Evolutionary conservation across 306 rosid species (phyloP), one percentile per base, ranked within the genome.

Genomic region (Biancaea sappan): DNA sequence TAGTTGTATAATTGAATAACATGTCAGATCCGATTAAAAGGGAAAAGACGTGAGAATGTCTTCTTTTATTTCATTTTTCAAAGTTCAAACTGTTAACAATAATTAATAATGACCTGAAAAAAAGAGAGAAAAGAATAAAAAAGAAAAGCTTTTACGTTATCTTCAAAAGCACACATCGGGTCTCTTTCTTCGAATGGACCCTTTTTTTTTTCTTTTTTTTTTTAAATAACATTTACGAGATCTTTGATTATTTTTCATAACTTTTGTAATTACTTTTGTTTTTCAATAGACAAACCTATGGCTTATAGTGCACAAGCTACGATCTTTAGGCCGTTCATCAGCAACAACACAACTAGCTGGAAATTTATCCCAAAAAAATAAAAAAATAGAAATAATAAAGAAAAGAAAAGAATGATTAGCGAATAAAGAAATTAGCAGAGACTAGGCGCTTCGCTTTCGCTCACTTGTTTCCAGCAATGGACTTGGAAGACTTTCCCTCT

Each of bases 381-480:
- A 5, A 32, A 37, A 21, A 31, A 31, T 25, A 54, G 8, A 19
- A n/a, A 4, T 3, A 35, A 9, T 0, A 12, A 15, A 26, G 65
- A 21, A 65, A 19, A 64, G 66, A 28, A 53, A 8, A 50, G 60
- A 79, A 80, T 58, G 64, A 82, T 71, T 41, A 40, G 19, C n/a
- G 3, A 83, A 75, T 66, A 71, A 78, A 70, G 21, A 72, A 76
- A 69, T 26, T n/a, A 22, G 58, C 43, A 67, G 35, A 44, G 37
- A 73, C 24, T n/a, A 40, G 73, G 71, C 29, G 44, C 29, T 71
- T 76, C 25, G 19, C 71, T 63, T 68, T 76, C 74, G 6, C 51
- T 11, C 65, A 18, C 53, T n/a, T 24, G 50, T 70, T 69, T 80
- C 71, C 76, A 26, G 80, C 82, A 43, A 58, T 56, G 84, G 71